Percentiles rank a stretch among this genome's conserved stretches.
phyloP scores from a whole-genome alignment of 306 rosid species.

The Lagenaria siceraria region DNA sequence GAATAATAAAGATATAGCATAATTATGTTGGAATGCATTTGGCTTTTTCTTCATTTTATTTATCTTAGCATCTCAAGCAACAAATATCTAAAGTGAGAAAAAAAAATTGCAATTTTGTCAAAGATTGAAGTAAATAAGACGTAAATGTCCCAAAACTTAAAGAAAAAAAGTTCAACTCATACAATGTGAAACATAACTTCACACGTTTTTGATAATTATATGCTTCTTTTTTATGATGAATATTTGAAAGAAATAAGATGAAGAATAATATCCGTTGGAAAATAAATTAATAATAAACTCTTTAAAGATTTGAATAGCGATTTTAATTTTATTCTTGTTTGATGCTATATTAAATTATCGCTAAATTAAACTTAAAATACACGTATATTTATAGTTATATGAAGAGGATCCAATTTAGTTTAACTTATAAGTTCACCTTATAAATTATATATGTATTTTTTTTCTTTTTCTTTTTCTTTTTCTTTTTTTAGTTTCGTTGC shows the following conservation, averaged over 20 bases:
- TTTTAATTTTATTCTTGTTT: no score
- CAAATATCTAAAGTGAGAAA: neutral
- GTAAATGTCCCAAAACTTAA: neutral
- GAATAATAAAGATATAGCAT: conserved; percentile 1
- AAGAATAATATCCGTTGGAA: neutral
- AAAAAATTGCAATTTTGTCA: neutral
- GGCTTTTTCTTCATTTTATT: conserved; percentile 3
- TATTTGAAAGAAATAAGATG: neutral
- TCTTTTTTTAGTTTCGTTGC: no score
- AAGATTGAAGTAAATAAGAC: neutral
- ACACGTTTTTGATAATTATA: no score
- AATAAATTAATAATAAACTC: neutral
- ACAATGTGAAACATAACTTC: neutral
- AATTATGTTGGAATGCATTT: conserved; percentile 5
- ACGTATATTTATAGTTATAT: no score
- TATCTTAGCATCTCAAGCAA: neutral
- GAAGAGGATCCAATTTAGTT: no score
- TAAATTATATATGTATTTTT: no score
- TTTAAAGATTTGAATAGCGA: neutral
- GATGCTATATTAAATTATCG: neutral
- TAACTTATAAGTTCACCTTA: no score
- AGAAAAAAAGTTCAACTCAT: neutral
- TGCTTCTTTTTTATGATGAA: neutral
- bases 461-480: no score
- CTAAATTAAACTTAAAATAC: no score